Evolutionary conservation across 179 eudicot genomes (phyloP), one percentile per base, ranked within the genome.

Genomic region (Camellia oleifera): DNA sequence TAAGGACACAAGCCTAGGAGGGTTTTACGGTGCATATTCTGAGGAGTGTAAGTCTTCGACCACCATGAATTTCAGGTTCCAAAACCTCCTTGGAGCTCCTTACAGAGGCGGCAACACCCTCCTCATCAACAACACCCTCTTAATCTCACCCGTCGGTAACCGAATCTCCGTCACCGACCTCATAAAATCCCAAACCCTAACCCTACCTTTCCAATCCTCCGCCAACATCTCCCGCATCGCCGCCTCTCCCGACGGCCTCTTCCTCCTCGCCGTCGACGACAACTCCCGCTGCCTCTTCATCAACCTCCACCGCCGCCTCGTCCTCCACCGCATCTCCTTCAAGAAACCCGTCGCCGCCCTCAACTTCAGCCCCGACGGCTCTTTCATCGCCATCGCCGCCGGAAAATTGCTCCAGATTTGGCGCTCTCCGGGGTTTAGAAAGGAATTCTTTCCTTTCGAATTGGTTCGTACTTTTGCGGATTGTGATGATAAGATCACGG

Each of bases 21-120:
- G 83, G 84, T 79, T 83, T 83, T 74, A 79, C 82, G 68, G 45
- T 63, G 15, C 4, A 1, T 32, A 1, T 32, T 5, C 20, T 48
- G 44, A 44, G 40, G 40, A 32, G 40, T 32, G 40, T 32, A 32
- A 1, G 42, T 2, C 52, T 65, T 63, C n/a, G 70, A 75, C 78
- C 75, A 75, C 77, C 76, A 94, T 94, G 98, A 94, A 95, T 72
- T 94, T 86, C 94, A 81, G 92, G 53, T 95, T 94, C 84, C 95
- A 92, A 17, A 95, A 94, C 81, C 95, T 92, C 53, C 89, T 94
- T 17, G 99, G 98, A 78, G 98, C 97, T 8, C 95, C 99, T 0
- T 95, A 95, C 87, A 83, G 97, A 45, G 99, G 99, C 63, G 99
- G 99, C 46, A 95, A 95, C 83, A 93, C 82, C 79, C 85, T 86